These are phyloP conservation scores for Ceratobasidium sp. DNA, from an alignment of 1,284 basidiomycete genomes.

Conservation along the genomic window DNA sequence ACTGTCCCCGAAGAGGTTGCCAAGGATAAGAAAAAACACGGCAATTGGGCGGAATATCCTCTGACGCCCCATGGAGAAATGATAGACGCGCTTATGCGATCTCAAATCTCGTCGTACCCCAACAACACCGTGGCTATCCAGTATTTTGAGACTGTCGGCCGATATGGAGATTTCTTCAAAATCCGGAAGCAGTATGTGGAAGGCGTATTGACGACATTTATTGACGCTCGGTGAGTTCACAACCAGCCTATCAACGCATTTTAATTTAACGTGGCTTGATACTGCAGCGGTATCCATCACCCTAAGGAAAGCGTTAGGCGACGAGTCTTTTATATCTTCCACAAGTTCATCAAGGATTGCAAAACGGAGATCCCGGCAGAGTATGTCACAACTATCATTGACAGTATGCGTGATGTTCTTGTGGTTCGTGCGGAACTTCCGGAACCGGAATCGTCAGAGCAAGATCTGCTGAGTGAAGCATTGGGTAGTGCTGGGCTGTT, in stretches of 20 bases:
- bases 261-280: neutral
- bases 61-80: constrained; percentile 93
- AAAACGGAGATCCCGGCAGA: constrained; percentile 82
- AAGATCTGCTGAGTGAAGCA: constrained; percentile 80
- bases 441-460: constrained; percentile 58
- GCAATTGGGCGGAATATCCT: constrained; percentile 62
- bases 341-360: constrained; percentile 91
- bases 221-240: constrained; percentile 78
- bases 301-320: constrained; percentile 78
- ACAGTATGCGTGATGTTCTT: constrained; percentile 79
- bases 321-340: constrained; percentile 92
- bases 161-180: constrained; percentile 98
- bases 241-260: neutral
- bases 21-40: constrained; percentile 74
- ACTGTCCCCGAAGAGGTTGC: constrained; percentile 70
- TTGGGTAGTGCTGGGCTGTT: constrained; percentile 80
- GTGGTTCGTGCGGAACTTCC: constrained; percentile 75
- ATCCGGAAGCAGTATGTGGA: constrained; percentile 88
- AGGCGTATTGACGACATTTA: constrained; percentile 89
- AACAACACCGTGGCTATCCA: constrained; percentile 91
- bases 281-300: constrained; percentile 86
- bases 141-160: constrained; percentile 92
- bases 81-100: constrained; percentile 85
- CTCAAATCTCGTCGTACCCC: constrained; percentile 85
- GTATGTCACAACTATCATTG: constrained; percentile 78